Conservation (phyloP, 495 filamentous ascomycete genomes). For the Hyaloscypha bicolor region DNA sequence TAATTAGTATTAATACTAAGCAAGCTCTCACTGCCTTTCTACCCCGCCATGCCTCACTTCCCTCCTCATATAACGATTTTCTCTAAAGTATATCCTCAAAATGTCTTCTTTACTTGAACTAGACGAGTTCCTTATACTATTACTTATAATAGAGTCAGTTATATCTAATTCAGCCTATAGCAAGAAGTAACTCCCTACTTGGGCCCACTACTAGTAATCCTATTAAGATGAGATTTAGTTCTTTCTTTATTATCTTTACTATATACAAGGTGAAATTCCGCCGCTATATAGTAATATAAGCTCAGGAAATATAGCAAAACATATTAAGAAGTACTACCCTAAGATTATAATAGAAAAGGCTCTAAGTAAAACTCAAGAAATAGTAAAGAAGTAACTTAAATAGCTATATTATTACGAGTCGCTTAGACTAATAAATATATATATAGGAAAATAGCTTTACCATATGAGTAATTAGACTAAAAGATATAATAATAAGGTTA, state of each 20-base stretch:
- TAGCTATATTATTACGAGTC: too few relatives aligned
- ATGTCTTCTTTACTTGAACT: too few relatives aligned
- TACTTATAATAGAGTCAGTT: background rate
- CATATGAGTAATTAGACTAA: too few relatives aligned
- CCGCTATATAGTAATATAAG: too few relatives aligned
- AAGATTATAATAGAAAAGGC: too few relatives aligned
- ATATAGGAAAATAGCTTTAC: too few relatives aligned
- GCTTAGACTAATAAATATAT: too few relatives aligned
- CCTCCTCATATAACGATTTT: conserved; percentile 1
- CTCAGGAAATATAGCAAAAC: too few relatives aligned
- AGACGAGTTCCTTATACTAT: background rate
- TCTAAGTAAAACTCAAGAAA: conserved; percentile 3
- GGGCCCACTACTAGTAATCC: background rate
- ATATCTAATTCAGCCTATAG: background rate
- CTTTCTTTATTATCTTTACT: too few relatives aligned
- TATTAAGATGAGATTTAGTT: too few relatives aligned
- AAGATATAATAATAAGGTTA: too few relatives aligned
- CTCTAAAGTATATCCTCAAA: conserved; percentile 6
- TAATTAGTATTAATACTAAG: conserved; percentile 6
- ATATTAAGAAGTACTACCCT: background rate
- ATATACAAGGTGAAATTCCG: too few relatives aligned
- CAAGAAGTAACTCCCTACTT: background rate
- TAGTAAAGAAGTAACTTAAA: background rate
- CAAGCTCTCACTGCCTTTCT: conserved; percentile 3
- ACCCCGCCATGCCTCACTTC: background rate